Percentiles rank a stretch among this genome's conserved stretches.
Conservation (phyloP, 495 filamentous ascomycete species). For the Cairneyella variabilis region DNA sequence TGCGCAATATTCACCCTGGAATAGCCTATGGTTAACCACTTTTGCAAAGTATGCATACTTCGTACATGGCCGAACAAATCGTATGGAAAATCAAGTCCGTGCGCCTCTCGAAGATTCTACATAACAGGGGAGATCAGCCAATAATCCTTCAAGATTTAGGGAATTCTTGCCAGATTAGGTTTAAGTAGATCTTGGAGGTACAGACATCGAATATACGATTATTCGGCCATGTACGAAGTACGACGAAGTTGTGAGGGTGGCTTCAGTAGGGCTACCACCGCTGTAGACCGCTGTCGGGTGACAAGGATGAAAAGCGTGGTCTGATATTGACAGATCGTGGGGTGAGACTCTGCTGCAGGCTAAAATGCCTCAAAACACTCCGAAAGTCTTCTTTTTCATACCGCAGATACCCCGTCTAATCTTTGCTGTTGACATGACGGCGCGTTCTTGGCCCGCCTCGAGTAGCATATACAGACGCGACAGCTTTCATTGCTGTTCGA, state of each 20-base stretch:
- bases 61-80: too few relatives aligned
- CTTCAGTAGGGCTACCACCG: too few relatives aligned
- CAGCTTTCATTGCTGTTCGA: conserved; percentile 1
- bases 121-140: too few relatives aligned
- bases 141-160: too few relatives aligned
- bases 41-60: too few relatives aligned
- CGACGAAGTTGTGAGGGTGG: too few relatives aligned
- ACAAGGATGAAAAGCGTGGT: conserved; percentile 3
- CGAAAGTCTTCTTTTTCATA: neutral
- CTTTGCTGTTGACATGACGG: neutral
- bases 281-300: neutral
- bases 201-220: neutral
- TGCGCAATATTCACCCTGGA: too few relatives aligned
- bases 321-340: conserved; percentile 1
- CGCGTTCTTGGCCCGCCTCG: neutral
- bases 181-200: too few relatives aligned
- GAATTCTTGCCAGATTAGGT: too few relatives aligned
- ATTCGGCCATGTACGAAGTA: neutral
- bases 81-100: too few relatives aligned
- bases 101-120: too few relatives aligned
- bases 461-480: neutral
- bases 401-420: neutral
- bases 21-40: too few relatives aligned
- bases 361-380: neutral
- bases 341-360: conserved; percentile 1